Conservation (phyloP, 208 protist genomes). For the Trypanosoma vivax region DNA sequence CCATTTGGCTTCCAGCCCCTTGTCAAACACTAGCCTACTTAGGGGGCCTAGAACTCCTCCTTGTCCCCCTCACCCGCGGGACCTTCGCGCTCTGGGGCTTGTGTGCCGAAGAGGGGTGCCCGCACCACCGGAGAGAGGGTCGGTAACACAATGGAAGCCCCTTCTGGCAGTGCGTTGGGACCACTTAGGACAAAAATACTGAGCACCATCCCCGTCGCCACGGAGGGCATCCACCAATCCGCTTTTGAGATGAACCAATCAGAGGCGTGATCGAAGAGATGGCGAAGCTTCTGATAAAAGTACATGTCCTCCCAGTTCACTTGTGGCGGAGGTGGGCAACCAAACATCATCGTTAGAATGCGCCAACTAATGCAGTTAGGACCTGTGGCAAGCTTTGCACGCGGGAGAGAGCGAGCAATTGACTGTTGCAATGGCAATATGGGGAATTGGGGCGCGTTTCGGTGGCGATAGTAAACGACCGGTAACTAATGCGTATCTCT, state of each 20-base stretch:
- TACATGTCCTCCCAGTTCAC: slow-evolving; percentile 82
- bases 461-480: no score
- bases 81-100: slow-evolving; percentile 21
- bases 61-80: slow-evolving; percentile 38
- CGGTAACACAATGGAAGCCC: slow-evolving; percentile 37
- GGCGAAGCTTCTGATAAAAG: slow-evolving; percentile 79
- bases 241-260: slow-evolving; percentile 72
- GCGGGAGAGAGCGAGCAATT: no score
- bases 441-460: no score
- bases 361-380: no score
- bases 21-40: no score
- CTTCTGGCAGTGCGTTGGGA: slow-evolving; percentile 43
- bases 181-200: slow-evolving; percentile 72
- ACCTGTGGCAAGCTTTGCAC: no score
- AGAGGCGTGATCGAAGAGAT: slow-evolving; percentile 71
- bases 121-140: slow-evolving; percentile 41
- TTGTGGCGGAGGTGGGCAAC: slow-evolving; percentile 46
- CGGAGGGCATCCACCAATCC: slow-evolving; percentile 81
- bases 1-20: no score
- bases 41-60: slow-evolving; percentile 37
- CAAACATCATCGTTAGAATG: slow-evolving; percentile 46
- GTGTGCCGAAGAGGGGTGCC: slow-evolving; percentile 51
- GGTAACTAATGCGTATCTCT: no score
- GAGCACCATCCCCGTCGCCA: slow-evolving; percentile 60
- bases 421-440: no score